Conservation (phyloP, 495 filamentous ascomycete species). For the Trichoderma reesei region DNA sequence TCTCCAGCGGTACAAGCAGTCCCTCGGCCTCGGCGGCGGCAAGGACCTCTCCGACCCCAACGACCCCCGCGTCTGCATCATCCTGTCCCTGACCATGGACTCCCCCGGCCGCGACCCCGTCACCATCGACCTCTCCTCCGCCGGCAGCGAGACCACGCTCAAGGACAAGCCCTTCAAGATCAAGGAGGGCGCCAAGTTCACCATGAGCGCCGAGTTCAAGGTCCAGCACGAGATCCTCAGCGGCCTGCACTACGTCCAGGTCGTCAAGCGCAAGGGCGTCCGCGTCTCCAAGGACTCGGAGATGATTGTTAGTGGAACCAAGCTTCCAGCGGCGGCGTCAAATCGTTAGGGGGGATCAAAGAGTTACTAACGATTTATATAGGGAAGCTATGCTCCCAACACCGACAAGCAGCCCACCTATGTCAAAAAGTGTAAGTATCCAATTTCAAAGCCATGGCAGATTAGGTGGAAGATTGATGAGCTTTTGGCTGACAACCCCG, state of each 20-base stretch:
- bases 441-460: neutral
- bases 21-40: slow-evolving; percentile 67
- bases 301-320: slow-evolving; percentile 68
- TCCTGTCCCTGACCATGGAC: slow-evolving; percentile 78
- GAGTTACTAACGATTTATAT: slow-evolving; percentile 10
- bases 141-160: slow-evolving; percentile 57
- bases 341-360: neutral
- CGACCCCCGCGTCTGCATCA: slow-evolving; percentile 78
- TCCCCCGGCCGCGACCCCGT: slow-evolving; percentile 71
- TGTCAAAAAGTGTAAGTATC: slow-evolving; percentile 75
- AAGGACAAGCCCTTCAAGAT: slow-evolving; percentile 89
- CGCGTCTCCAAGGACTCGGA: slow-evolving; percentile 81
- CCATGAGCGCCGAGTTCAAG: slow-evolving; percentile 85
- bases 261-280: slow-evolving; percentile 79
- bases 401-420: slow-evolving; percentile 74
- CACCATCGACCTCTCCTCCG: slow-evolving; percentile 63
- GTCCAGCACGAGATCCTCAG: slow-evolving; percentile 93
- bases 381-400: slow-evolving; percentile 83
- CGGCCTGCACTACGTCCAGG: slow-evolving; percentile 89
- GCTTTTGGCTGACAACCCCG: neutral
- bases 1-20: slow-evolving; percentile 93
- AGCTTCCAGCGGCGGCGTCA: neutral
- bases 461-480: neutral
- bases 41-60: slow-evolving; percentile 57
- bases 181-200: slow-evolving; percentile 88